phyloP scores from a whole-genome alignment of 1,284 basidiomycete species.

The Trametes versicolor region DNA sequence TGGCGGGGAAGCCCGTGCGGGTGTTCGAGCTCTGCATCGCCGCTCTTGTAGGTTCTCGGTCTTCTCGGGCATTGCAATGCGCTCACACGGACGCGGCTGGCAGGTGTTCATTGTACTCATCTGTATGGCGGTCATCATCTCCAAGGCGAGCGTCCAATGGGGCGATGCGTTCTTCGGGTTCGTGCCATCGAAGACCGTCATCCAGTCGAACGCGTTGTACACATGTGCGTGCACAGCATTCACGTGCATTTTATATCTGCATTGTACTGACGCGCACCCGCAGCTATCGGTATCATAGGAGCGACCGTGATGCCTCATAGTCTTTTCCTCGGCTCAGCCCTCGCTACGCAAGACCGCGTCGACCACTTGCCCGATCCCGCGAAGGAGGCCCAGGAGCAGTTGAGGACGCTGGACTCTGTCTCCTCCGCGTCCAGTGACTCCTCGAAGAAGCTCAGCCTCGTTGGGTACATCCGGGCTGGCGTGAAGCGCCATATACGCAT shows the following conservation, averaged over 20 bases:
- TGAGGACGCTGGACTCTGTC: conserved; percentile 23
- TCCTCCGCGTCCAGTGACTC: conserved; percentile 26
- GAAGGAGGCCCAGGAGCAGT: conserved; percentile 10
- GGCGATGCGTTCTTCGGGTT: conserved; percentile 85
- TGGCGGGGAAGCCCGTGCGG: conserved; percentile 65
- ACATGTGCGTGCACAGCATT: conserved; percentile 60
- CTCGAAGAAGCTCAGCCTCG: conserved; percentile 12
- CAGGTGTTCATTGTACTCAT: conserved; percentile 85
- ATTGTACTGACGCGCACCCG: conserved; percentile 14
- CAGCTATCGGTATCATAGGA: conserved; percentile 85
- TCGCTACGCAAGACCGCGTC: conserved; percentile 84
- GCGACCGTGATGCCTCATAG: conserved; percentile 94
- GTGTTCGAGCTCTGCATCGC: conserved; percentile 82
- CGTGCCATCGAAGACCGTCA: conserved; percentile 77
- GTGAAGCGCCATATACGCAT: conserved; percentile 35
- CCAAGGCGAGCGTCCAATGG: conserved; percentile 83
- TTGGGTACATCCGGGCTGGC: conserved; percentile 7
- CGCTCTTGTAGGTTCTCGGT: conserved; percentile 54
- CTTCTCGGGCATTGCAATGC: neutral
- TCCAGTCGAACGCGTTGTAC: conserved; percentile 77
- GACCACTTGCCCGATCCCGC: conserved; percentile 31
- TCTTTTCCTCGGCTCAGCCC: conserved; percentile 88
- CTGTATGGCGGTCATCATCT: conserved; percentile 86
- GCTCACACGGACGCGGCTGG: conserved; percentile 5
- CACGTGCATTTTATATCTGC: neutral